Percentiles rank a stretch among this genome's conserved stretches.
Evolutionary conservation across 1,139 yeast genomes (phyloP).

Genomic region (Yamadazyma diddensiae): DNA sequence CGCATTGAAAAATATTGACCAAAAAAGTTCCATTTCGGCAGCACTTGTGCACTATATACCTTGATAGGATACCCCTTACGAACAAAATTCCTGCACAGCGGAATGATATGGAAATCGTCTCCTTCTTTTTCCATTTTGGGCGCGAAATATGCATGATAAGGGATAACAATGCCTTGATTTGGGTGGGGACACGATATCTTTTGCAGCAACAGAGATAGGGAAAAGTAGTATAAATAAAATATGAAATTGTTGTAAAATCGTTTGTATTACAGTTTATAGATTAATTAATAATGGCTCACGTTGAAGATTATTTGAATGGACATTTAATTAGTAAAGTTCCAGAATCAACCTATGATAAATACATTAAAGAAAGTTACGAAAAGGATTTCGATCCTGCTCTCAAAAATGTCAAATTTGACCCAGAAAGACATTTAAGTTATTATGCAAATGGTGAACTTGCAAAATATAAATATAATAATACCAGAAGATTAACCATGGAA

Average conservation of each 20-base stretch:
- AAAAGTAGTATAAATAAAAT: not conserved
- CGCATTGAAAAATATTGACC: too few species aligned
- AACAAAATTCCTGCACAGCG: too few species aligned
- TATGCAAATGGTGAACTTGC: conserved; percentile 26
- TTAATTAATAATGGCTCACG: not conserved
- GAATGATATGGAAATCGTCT: not conserved
- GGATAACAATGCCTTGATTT: not conserved
- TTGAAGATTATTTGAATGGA: conserved; percentile 1
- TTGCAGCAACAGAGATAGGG: not conserved
- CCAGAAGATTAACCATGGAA: conserved; percentile 46
- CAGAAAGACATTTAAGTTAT: conserved; percentile 41
- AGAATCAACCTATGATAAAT: conserved; percentile 8
- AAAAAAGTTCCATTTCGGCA: too few species aligned
- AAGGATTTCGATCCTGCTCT: conserved; percentile 2
- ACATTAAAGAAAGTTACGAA: conserved; percentile 9
- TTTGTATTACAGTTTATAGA: not conserved
- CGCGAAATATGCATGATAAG: not conserved
- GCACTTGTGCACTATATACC: too few species aligned
- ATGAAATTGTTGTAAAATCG: not conserved
- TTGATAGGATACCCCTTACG: too few species aligned
- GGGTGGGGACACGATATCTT: not conserved
- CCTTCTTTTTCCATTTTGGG: not conserved
- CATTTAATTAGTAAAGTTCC: conserved; percentile 5
- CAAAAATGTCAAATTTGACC: conserved; percentile 31
- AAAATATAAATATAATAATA: conserved; percentile 25